phyloP scores from a whole-genome alignment of 2,329 filamentous ascomycete species.

The Colletotrichum truncatum region DNA sequence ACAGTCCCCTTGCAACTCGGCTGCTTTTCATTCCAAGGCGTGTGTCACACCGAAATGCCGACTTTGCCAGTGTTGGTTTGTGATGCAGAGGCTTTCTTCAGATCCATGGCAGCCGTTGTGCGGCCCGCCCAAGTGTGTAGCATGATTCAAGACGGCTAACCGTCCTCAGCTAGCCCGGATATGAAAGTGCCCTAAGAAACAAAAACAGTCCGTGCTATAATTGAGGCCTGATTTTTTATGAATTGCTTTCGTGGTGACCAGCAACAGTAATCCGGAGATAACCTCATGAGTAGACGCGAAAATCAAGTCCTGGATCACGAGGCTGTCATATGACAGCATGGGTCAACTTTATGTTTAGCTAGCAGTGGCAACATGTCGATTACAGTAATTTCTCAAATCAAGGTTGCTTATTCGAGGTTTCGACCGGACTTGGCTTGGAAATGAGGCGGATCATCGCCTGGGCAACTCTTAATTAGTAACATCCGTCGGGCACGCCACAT shows the following conservation, averaged over 20 bases:
- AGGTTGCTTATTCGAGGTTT: too few relatives aligned
- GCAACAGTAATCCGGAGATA: neutral
- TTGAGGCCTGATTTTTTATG: neutral
- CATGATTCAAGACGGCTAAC: neutral
- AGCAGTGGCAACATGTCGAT: too few relatives aligned
- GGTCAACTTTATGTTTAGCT: too few relatives aligned
- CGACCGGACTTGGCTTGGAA: too few relatives aligned
- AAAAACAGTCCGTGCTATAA: conserved; percentile 7
- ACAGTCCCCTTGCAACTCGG: neutral
- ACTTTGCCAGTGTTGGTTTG: neutral
- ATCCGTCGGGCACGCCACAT: neutral
- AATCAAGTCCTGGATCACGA: neutral
- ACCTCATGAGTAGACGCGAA: neutral
- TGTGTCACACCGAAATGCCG: conserved; percentile 18
- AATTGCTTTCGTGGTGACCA: neutral
- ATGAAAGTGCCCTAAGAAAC: neutral
- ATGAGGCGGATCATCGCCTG: neutral
- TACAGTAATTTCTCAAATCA: too few relatives aligned
- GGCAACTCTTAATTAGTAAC: neutral
- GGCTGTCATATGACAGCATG: too few relatives aligned
- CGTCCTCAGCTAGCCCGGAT: neutral
- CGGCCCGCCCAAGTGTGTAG: too few relatives aligned
- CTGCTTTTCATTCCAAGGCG: neutral
- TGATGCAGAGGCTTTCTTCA: neutral
- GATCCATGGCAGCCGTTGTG: conserved; percentile 2